Conservation (phyloP, 1,139 yeast genomes). For the Yamadazyma friedrichii region DNA sequence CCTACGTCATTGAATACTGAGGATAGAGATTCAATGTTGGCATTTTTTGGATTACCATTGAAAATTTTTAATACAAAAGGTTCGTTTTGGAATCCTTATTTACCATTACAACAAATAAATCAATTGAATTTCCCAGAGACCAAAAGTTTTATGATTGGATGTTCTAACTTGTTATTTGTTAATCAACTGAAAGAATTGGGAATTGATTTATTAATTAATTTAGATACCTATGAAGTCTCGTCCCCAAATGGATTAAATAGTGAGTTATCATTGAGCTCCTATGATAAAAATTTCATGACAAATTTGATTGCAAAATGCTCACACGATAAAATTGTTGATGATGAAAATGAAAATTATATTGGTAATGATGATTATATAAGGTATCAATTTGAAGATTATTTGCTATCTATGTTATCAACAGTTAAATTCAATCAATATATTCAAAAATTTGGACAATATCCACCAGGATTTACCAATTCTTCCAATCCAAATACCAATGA, state of each 20-base stretch:
- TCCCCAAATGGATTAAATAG: slow-evolving; percentile 44
- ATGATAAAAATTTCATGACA: slow-evolving; percentile 76
- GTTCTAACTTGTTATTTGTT: slow-evolving; percentile 78
- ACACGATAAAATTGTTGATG: slow-evolving; percentile 6
- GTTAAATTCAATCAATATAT: slow-evolving; percentile 67
- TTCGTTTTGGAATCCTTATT: slow-evolving; percentile 87
- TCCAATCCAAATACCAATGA: slow-evolving; percentile 13
- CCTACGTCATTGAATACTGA: slow-evolving; percentile 77
- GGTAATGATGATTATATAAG: slow-evolving; percentile 93
- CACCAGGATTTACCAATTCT: slow-evolving; percentile 38
- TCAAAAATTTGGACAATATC: slow-evolving; percentile 38
- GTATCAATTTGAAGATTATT: slow-evolving; percentile 84
- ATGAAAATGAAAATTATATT: slow-evolving; percentile 26
- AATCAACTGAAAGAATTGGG: slow-evolving; percentile 62
- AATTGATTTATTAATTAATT: slow-evolving; percentile 42
- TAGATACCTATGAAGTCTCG: slow-evolving; percentile 33
- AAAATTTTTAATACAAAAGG: slow-evolving; percentile 80
- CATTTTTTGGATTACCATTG: slow-evolving; percentile 85
- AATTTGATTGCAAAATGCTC: slow-evolving; percentile 20
- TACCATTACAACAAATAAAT: slow-evolving; percentile 86
- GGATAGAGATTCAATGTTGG: slow-evolving; percentile 71
- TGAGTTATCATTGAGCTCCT: slow-evolving; percentile 52
- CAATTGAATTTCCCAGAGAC: slow-evolving; percentile 62
- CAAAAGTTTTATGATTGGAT: slow-evolving; percentile 74
- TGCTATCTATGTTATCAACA: slow-evolving; percentile 71